These are phyloP conservation scores for Spencermartinsiella ligniputridi DNA, from an alignment of 1,139 yeast genomes.

Conservation along the genomic window DNA sequence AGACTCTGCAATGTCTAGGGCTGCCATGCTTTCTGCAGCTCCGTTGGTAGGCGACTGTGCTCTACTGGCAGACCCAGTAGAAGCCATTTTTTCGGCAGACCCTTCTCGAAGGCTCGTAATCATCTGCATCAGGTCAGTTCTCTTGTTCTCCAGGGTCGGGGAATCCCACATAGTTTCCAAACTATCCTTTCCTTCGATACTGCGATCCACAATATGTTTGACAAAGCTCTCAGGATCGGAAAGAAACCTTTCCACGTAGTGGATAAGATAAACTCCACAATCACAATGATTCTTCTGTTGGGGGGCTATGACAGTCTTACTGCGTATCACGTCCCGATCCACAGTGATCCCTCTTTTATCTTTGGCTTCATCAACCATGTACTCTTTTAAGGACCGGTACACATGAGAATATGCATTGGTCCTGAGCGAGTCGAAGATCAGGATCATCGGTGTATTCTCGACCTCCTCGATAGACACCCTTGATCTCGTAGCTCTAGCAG, in stretches of 20 bases:
- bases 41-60: neutral
- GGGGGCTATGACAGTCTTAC: constrained; percentile 60
- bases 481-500: neutral
- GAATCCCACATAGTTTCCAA: constrained; percentile 18
- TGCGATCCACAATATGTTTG: constrained; percentile 42
- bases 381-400: constrained; percentile 52
- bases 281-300: constrained; percentile 86
- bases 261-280: constrained; percentile 91
- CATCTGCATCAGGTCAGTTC: constrained; percentile 3
- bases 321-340: constrained; percentile 39
- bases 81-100: neutral
- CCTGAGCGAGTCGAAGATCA: constrained; percentile 71
- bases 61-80: neutral
- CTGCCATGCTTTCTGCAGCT: neutral
- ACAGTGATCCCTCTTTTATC: constrained; percentile 55
- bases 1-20: neutral
- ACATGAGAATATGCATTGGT: constrained; percentile 46
- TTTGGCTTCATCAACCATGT: constrained; percentile 65
- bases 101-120: neutral
- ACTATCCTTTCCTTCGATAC: constrained; percentile 13
- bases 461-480: neutral
- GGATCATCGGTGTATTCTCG: constrained; percentile 46
- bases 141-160: constrained; percentile 6
- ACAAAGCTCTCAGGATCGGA: constrained; percentile 48
- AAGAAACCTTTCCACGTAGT: constrained; percentile 66